A percentile compares a stretch with the other conserved stretches of the same genome.
These are phyloP conservation scores for Eremothecium coryli DNA, from an alignment of 1,139 yeast species.

Conservation along the genomic window DNA sequence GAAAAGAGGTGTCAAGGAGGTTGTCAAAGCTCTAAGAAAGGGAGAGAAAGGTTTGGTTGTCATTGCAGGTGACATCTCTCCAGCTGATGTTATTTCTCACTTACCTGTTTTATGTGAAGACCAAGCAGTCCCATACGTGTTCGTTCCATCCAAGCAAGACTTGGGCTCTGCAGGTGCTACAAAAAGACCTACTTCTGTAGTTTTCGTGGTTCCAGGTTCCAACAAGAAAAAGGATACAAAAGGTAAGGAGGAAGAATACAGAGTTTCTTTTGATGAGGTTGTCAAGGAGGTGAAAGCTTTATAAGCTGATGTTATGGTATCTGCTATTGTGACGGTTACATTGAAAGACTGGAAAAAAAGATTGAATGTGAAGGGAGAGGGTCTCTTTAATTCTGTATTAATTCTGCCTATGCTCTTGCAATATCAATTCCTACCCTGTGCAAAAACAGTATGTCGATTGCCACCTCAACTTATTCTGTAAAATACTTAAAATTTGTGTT, in stretches of 20 bases:
- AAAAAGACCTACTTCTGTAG: slow-evolving; percentile 97
- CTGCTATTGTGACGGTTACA: no score
- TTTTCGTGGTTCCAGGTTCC: slow-evolving; percentile 95
- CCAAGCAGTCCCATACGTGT: slow-evolving; percentile 76
- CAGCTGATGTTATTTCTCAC: slow-evolving; percentile 94
- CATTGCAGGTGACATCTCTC: slow-evolving; percentile 96
- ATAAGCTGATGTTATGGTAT: slow-evolving; percentile 14
- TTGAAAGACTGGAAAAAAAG: slow-evolving; percentile 1
- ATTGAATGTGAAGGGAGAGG: no score
- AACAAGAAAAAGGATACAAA: slow-evolving; percentile 78
- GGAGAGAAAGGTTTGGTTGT: slow-evolving; percentile 96
- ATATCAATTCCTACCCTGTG: no score
- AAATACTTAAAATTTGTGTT: background rate
- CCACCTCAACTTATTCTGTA: slow-evolving; percentile 1
- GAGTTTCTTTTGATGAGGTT: slow-evolving; percentile 85
- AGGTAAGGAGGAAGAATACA: slow-evolving; percentile 76
- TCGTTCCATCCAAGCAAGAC: slow-evolving; percentile 95
- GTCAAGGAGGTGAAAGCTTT: slow-evolving; percentile 66
- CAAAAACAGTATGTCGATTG: no score
- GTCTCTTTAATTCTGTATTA: no score
- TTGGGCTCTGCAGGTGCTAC: slow-evolving; percentile 98
- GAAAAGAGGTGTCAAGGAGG: slow-evolving; percentile 98
- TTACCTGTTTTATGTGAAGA: slow-evolving; percentile 97
- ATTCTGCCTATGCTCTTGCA: no score
- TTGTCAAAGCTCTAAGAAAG: slow-evolving; percentile 92